Evolutionary conservation across 1,139 yeast genomes (phyloP).

Genomic region (Suhomyces panamericanus): DNA sequence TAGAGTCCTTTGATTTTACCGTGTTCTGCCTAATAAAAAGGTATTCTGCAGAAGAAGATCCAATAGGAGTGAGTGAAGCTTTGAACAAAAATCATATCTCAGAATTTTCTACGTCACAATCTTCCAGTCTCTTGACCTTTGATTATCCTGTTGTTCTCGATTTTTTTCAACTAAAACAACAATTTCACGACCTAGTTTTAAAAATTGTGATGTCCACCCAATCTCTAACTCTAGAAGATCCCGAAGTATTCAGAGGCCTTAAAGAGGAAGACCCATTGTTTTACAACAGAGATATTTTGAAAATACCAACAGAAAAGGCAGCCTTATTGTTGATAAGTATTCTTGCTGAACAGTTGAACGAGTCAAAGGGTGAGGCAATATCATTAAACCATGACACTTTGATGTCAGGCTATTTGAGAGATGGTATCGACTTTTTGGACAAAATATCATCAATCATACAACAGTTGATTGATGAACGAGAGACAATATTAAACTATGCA

Average conservation of each 20-base stretch:
- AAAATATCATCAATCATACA: conserved; percentile 48
- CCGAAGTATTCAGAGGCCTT: conserved; percentile 67
- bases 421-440: conserved; percentile 46
- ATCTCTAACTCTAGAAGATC: conserved; percentile 67
- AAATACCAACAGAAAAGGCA: conserved; percentile 51
- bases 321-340: conserved; percentile 49
- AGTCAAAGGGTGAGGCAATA: conserved; percentile 44
- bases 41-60: conserved; percentile 25
- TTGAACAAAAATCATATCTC: conserved; percentile 10
- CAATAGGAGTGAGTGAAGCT: conserved; percentile 13
- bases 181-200: conserved; percentile 62
- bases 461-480: conserved; percentile 68
- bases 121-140: conserved; percentile 35
- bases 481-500: conserved; percentile 66
- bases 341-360: conserved; percentile 44
- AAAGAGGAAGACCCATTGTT: conserved; percentile 54
- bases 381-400: conserved; percentile 51
- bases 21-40: conserved; percentile 47
- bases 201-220: conserved; percentile 69
- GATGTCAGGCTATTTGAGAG: conserved; percentile 46
- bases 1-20: conserved; percentile 65
- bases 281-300: conserved; percentile 41
- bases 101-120: conserved; percentile 5
- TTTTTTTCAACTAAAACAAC: conserved; percentile 73
- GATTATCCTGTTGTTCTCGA: conserved; percentile 69